phyloP scores from a whole-genome alignment of 108 stramenopile species.

The Cyclotella baltica region DNA sequence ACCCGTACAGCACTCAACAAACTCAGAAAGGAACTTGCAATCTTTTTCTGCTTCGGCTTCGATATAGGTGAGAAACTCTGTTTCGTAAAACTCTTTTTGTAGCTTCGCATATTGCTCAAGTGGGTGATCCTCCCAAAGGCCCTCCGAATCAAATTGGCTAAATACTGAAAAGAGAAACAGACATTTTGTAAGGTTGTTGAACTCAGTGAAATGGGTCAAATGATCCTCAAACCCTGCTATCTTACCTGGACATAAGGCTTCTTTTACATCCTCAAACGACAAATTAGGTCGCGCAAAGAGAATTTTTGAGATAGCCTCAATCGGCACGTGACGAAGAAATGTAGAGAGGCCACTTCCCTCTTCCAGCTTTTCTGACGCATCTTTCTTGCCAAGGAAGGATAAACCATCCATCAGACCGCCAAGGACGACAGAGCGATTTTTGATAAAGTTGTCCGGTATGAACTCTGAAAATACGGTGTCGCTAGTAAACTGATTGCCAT shows the following conservation, averaged over 20 bases:
- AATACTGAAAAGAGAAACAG: neutral
- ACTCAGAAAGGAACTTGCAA: neutral
- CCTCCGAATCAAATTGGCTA: neutral
- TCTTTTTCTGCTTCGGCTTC: conserved; percentile 1
- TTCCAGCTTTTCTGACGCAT: neutral
- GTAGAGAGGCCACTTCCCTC: conserved; percentile 16
- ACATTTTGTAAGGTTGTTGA: too few relatives aligned
- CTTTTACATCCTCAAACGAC: conserved; percentile 11
- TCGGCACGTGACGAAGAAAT: conserved; percentile 7
- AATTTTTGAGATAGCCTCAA: conserved; percentile 23
- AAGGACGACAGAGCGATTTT: conserved; percentile 23
- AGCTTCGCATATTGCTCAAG: neutral
- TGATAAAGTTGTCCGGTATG: conserved; percentile 13
- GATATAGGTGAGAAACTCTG: neutral
- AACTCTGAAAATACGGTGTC: conserved; percentile 15
- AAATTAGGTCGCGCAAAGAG: conserved; percentile 19
- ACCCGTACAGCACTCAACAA: conserved; percentile 32
- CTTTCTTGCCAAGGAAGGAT: neutral
- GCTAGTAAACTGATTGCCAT: conserved; percentile 8
- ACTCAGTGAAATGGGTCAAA: neutral
- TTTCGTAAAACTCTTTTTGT: conserved; percentile 10
- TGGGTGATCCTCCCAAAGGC: neutral
- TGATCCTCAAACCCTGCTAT: neutral
- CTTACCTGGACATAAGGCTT: neutral
- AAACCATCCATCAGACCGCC: conserved; percentile 21